Evolutionary conservation across 2,329 filamentous ascomycete species (phyloP).

Genomic region (Talaromyces pinophilus): DNA sequence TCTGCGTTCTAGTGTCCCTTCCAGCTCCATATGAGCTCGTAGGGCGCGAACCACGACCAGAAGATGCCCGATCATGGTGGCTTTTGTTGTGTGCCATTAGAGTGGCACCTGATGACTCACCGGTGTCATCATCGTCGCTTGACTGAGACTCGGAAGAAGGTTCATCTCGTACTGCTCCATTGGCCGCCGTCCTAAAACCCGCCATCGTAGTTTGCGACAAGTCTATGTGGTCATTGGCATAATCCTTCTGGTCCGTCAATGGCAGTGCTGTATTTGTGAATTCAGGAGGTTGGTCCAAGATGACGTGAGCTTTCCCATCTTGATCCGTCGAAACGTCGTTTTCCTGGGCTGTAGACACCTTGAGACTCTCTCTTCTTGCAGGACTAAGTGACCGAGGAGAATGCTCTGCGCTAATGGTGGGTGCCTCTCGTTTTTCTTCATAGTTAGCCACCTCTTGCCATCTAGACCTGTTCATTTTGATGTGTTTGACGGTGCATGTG

Average conservation of each 20-base stretch:
- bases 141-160: constrained; percentile 9
- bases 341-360: constrained; percentile 25
- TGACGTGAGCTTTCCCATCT: constrained; percentile 12
- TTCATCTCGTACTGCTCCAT: neutral
- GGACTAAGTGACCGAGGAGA: constrained; percentile 42
- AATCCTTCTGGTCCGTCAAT: constrained; percentile 11
- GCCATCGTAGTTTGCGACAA: constrained; percentile 16
- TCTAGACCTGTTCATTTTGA: constrained; percentile 71
- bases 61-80: constrained; percentile 28
- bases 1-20: constrained; percentile 42
- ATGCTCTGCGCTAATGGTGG: constrained; percentile 27
- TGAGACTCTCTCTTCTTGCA: constrained; percentile 21
- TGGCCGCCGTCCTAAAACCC: constrained; percentile 15
- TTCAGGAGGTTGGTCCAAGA: constrained; percentile 18
- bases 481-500: constrained; percentile 79
- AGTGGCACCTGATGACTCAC: constrained; percentile 20
- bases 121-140: constrained; percentile 6
- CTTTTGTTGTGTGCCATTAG: constrained; percentile 1
- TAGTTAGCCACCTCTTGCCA: constrained; percentile 56
- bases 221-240: constrained; percentile 17
- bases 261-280: neutral
- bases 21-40: constrained; percentile 41
- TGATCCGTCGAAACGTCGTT: constrained; percentile 4
- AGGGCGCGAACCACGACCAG: constrained; percentile 36
- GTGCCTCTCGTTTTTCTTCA: constrained; percentile 28